Evolutionary conservation across 306 rosid genomes (phyloP).

Genomic region (Cucumis melo): DNA sequence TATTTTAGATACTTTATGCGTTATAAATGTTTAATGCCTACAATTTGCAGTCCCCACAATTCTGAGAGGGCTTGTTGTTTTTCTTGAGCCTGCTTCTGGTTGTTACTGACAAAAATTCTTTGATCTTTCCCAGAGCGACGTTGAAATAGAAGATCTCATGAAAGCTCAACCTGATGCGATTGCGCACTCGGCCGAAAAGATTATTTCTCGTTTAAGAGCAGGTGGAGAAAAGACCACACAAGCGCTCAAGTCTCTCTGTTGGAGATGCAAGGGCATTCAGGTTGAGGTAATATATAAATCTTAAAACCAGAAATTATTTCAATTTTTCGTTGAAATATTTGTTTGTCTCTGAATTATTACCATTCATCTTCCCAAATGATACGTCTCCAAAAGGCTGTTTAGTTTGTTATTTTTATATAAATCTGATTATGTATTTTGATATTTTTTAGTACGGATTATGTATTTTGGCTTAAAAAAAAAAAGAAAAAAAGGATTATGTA

Average conservation of each 20-base stretch:
- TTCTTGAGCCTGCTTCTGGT: conserved; percentile 6
- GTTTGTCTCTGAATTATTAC: background rate
- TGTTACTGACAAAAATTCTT: background rate
- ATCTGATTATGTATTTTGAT: background rate
- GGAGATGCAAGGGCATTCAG: conserved; percentile 78
- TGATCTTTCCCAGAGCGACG: conserved; percentile 31
- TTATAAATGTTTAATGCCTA: background rate
- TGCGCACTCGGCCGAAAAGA: conserved; percentile 76
- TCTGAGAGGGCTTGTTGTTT: background rate
- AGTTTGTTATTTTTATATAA: background rate
- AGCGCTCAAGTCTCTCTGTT: conserved; percentile 84
- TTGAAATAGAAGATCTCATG: conserved; percentile 71
- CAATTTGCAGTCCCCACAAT: background rate
- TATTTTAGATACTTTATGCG: background rate
- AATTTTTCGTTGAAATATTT: background rate
- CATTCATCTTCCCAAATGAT: background rate
- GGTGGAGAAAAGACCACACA: conserved; percentile 75
- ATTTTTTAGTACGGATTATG: no score
- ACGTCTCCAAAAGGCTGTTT: background rate
- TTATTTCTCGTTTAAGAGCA: conserved; percentile 69
- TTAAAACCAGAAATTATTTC: background rate
- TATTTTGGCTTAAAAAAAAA: no score
- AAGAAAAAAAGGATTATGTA: no score
- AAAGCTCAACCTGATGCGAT: conserved; percentile 87
- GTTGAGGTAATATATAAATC: conserved; percentile 57